Conservation (phyloP, 1,284 basidiomycete genomes). For the Anthracocystis panici-leucophaei region DNA sequence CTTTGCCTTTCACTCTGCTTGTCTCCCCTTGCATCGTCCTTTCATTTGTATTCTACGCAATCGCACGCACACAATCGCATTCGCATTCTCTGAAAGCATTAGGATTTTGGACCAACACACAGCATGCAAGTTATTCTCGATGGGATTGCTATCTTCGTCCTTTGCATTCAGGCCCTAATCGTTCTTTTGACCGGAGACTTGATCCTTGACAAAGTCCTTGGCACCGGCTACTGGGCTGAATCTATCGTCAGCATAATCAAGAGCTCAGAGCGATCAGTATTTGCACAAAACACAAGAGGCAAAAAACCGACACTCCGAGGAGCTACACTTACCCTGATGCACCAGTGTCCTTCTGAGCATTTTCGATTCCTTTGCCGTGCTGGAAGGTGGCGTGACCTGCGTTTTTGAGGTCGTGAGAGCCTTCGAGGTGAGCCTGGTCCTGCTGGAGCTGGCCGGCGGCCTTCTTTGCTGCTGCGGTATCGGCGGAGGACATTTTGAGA, state of each 20-base stretch:
- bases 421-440: constrained; percentile 23
- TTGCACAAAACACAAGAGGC: not conserved
- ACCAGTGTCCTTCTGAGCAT: constrained; percentile 33
- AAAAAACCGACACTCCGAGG: no score
- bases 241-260: not conserved
- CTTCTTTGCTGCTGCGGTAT: constrained; percentile 42
- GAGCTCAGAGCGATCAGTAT: not conserved
- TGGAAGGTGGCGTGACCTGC: constrained; percentile 30
- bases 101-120: no score
- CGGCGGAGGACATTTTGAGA: constrained; percentile 32
- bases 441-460: constrained; percentile 45
- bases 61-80: not conserved
- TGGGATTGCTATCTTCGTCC: no score
- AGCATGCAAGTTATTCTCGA: no score
- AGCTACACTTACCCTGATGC: constrained; percentile 23
- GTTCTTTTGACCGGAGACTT: constrained; percentile 16
- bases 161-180: not conserved
- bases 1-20: not conserved
- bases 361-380: constrained; percentile 32
- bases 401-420: constrained; percentile 20
- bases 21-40: not conserved
- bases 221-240: constrained; percentile 26
- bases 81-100: not conserved
- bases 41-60: constrained; percentile 5
- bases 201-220: constrained; percentile 40